Conservation (phyloP, 805 yeast species). For the Kodamaea neixiangensis region DNA sequence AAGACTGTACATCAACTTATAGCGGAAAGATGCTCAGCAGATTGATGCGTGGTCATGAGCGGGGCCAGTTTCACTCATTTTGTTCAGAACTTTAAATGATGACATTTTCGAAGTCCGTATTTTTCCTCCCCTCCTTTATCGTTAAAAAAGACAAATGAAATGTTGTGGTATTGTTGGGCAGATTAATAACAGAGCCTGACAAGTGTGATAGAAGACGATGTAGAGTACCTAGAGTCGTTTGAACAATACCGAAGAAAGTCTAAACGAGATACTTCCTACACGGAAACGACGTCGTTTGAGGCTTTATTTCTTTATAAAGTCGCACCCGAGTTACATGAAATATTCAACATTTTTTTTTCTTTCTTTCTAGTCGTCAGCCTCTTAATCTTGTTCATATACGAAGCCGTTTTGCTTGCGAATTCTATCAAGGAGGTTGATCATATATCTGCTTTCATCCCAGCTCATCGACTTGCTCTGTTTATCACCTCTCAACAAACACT, state of each 20-base stretch:
- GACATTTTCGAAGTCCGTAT: too few species aligned
- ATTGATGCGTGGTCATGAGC: background rate
- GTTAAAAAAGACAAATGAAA: background rate
- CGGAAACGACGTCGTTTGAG: background rate
- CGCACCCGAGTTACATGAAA: background rate
- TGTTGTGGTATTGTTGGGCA: too few species aligned
- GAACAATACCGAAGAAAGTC: too few species aligned
- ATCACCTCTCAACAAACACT: slow-evolving; percentile 42
- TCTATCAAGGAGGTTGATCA: slow-evolving; percentile 51
- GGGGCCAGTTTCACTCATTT: background rate
- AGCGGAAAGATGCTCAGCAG: background rate
- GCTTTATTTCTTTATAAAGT: background rate
- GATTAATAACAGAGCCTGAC: too few species aligned
- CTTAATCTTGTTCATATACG: slow-evolving; percentile 42
- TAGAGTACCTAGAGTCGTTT: too few species aligned
- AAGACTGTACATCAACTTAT: background rate
- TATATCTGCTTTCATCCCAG: slow-evolving; percentile 46
- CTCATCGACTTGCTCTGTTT: slow-evolving; percentile 40
- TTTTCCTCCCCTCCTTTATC: too few species aligned
- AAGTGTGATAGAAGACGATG: too few species aligned
- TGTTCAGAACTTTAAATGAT: background rate
- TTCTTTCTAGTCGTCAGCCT: background rate
- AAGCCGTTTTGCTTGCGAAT: slow-evolving; percentile 47
- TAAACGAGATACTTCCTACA: background rate
- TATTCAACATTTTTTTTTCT: background rate